Conservation (phyloP, 164 flowering plant genomes). For the Umbilicus rupestris region DNA sequence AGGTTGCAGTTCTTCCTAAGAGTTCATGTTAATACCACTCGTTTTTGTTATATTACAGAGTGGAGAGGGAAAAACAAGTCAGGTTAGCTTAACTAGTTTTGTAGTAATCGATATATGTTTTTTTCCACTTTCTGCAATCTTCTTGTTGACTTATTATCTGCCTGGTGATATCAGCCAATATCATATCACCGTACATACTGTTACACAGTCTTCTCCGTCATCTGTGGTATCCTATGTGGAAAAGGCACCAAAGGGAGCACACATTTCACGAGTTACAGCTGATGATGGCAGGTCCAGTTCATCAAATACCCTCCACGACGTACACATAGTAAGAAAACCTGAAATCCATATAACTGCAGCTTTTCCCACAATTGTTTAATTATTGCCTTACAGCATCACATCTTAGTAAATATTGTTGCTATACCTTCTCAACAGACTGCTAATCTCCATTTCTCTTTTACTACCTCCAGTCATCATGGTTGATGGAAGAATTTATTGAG, state of each 20-base stretch:
- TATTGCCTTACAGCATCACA: too few relatives aligned
- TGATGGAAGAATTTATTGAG: conserved; percentile 75
- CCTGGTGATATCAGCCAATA: too few relatives aligned
- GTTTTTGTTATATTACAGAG: too few relatives aligned
- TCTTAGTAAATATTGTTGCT: too few relatives aligned
- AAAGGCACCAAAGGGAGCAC: conserved; percentile 25
- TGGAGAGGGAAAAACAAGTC: too few relatives aligned
- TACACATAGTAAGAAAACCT: conserved; percentile 54
- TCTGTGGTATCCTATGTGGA: conserved; percentile 37
- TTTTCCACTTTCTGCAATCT: too few relatives aligned
- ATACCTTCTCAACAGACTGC: neutral
- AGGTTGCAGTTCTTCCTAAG: too few relatives aligned
- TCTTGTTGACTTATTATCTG: too few relatives aligned
- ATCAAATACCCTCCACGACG: conserved; percentile 27
- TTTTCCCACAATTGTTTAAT: neutral
- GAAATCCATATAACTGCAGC: too few relatives aligned
- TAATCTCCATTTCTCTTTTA: neutral
- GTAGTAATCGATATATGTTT: too few relatives aligned
- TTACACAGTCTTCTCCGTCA: conserved; percentile 45
- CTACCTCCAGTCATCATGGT: conserved; percentile 36
- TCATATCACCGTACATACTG: conserved; percentile 19
- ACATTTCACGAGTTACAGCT: conserved; percentile 27
- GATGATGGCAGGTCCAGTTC: conserved; percentile 14
- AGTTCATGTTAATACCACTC: too few relatives aligned
- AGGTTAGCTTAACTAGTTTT: too few relatives aligned